These are phyloP conservation scores for Cardamine resedifolia DNA, from an alignment of 345 rosid species.

Conservation along the genomic window DNA sequence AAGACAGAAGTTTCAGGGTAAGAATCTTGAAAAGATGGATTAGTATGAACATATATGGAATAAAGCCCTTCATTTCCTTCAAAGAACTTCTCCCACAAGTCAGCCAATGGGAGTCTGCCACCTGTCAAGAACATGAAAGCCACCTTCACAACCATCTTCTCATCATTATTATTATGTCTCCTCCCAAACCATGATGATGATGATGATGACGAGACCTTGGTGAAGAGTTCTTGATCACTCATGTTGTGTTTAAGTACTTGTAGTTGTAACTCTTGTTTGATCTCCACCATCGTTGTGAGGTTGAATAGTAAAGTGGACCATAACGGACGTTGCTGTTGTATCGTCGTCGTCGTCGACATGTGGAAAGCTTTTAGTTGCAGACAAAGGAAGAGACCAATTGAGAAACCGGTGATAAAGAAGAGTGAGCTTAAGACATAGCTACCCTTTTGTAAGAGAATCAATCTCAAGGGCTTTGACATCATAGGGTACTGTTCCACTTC, in stretches of 20 bases:
- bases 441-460: background rate
- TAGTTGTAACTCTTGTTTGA: slow-evolving; percentile 1
- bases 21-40: slow-evolving; percentile 52
- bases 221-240: slow-evolving; percentile 61
- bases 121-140: slow-evolving; percentile 77
- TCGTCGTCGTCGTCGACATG: slow-evolving; percentile 7
- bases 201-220: slow-evolving; percentile 42
- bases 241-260: slow-evolving; percentile 47
- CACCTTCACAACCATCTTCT: slow-evolving; percentile 47
- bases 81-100: slow-evolving; percentile 76
- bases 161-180: slow-evolving; percentile 20
- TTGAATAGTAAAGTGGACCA: slow-evolving; percentile 27
- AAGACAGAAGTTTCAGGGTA: slow-evolving; percentile 51
- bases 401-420: slow-evolving; percentile 44
- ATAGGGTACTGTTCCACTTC: slow-evolving; percentile 26
- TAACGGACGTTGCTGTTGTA: slow-evolving; percentile 30
- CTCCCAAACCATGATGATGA: slow-evolving; percentile 33
- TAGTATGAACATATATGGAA: slow-evolving; percentile 71
- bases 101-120: slow-evolving; percentile 63
- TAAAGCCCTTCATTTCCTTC: slow-evolving; percentile 58
- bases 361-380: slow-evolving; percentile 38
- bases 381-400: slow-evolving; percentile 43
- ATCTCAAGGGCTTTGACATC: slow-evolving; percentile 29
- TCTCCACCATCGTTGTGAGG: slow-evolving; percentile 17
- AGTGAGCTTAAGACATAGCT: slow-evolving; percentile 26